Base-by-base conservation (phyloP, 345 rosid genomes). In the Eucalyptus coolabah region DNA sequence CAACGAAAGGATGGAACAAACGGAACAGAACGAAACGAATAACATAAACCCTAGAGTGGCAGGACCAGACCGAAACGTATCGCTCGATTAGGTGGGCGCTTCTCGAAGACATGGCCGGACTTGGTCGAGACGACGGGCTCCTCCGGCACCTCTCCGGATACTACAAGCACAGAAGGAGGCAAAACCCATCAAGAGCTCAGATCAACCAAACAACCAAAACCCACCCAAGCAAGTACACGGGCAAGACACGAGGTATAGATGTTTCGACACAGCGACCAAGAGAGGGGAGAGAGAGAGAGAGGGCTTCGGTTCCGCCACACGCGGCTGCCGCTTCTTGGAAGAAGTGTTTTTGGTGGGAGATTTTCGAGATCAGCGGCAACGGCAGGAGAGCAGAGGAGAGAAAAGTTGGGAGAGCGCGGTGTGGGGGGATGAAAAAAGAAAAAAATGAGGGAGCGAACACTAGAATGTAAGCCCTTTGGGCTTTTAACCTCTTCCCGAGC, bases 91-190 rank as follows among this genome's bases (percentile, higher is more conserved):
- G 91, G 86, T 50, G 50, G 50, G 50, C 99, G 97, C 93, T 93
- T 96, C 95, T 98, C 99, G 89, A 87, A 98, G 54, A 98, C 94
- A 89, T 96, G 94, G 24, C 99, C 99, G 51, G 99, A 96, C 87
- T 92, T 96, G 89, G 82, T 95, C 6, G 97, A 95, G 42, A 97
- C 96, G 26, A 98, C 99, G 26, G 99, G 98, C 88, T 95, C 97
- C 91, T 93, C 97, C 91, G 98, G 99, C 90, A 98, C 96, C 92
- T 95, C 98, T 90, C 99, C 97, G 90, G 99, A 97, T 80, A 98
- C 99, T 98, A 91, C 50, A 92, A 34, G 26, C 54, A 50, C 89
- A 63, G 10, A 44, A 83, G 30, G 6, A 51, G 86, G 83, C 63
- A 30, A 30, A 86, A 34, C 24, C 24, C 87, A 86, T 86, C 86